Base-by-base conservation (phyloP, 768 basidiomycete species). In the Fomitopsis serialis region DNA sequence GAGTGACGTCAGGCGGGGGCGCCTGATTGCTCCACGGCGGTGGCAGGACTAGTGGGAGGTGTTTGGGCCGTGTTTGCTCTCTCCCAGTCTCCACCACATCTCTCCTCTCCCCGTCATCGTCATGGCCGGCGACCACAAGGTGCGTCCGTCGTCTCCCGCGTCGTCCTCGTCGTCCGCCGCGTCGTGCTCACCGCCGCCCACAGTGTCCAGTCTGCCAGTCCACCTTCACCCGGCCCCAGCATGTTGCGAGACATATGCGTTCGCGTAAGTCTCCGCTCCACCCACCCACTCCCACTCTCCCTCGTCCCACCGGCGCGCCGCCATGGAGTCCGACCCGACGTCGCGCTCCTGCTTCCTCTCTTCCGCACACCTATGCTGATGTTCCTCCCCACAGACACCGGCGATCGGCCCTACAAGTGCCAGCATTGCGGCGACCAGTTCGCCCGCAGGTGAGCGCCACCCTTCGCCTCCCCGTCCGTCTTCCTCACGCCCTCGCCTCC, bases 241-340 rank as follows among this genome's bases (percentile, higher is more conserved):
- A 93, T 81, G 91, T 93, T 45, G 88, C 89, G 0, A 74, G 90
- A 47, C 91, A 92, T 70, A 92, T 92, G 89, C 83, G 90, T 68
- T 91, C 89, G 61, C 90, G 89, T 92, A 73, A 72, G 89, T 84
- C 37, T 54, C 40, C 29, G 43, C 50, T 48, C 24, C 54, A 42
- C 48, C 52, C 27, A 36, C 46, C 50, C 57, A 46, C 52, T 47
- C 45, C 51, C 53, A 49, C 45, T 40, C 34, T 40, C 54, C 43
- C 7, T 23, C 34, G 40, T 36, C 15, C 54, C 22, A n/a, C 19
- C 49, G 37, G 7, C 36, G 22, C 22, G 50, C 29, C 44, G 45
- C 42, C 34, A 43, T 54, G 45, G 53, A 42, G 42, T 34, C 44
- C 50, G 13, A 19, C 42, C 42, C 25, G 46, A 5, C 43, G 21